Conservation (phyloP, 345 rosid species). For the Populus deltoides region DNA sequence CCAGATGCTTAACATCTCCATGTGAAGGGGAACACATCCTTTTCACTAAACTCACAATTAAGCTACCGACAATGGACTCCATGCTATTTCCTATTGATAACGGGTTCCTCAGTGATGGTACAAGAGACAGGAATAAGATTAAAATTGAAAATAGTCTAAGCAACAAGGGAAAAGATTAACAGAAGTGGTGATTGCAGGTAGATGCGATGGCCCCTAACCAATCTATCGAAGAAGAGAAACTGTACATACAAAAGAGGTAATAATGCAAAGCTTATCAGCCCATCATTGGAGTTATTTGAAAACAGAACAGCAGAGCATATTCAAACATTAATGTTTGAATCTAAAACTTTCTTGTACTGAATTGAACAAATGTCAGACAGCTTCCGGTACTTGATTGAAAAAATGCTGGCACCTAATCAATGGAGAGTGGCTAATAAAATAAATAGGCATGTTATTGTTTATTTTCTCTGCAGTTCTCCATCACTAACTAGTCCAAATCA, state of each 20-base stretch:
- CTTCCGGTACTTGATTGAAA: not conserved
- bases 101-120: conserved; percentile 63
- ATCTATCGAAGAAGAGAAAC: not conserved
- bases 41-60: conserved; percentile 53
- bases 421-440: not conserved
- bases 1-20: conserved; percentile 43
- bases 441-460: not conserved
- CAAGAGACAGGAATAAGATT: conserved; percentile 10
- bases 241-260: not conserved
- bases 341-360: not conserved
- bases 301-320: not conserved
- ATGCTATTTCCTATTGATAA: conserved; percentile 42
- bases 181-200: not conserved
- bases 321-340: not conserved
- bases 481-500: not conserved
- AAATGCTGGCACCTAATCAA: not conserved
- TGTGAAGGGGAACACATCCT: conserved; percentile 57
- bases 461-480: not conserved
- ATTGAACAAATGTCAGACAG: not conserved
- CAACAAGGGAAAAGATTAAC: not conserved
- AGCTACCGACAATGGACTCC: conserved; percentile 46
- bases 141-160: not conserved
- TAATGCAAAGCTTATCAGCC: not conserved
- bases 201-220: not conserved
- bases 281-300: not conserved